Percentiles rank a stretch among this genome's conserved stretches.
Conservation (phyloP, 345 rosid species). For the Ricinus communis region DNA sequence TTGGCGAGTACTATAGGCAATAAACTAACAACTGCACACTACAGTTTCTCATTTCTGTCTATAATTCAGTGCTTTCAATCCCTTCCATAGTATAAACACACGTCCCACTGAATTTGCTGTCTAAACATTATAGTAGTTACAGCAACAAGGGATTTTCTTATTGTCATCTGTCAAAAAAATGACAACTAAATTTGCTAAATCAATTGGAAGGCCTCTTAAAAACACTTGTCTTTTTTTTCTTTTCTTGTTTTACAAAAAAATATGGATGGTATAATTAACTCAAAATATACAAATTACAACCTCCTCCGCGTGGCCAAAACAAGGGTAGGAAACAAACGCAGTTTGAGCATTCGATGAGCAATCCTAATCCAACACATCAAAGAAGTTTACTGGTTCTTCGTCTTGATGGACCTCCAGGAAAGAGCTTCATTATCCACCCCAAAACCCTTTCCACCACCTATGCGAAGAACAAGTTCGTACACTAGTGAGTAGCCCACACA, state of each 20-base stretch:
- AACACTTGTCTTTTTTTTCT: constrained; percentile 22
- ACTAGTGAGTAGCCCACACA: not conserved
- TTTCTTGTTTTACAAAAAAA: constrained; percentile 25
- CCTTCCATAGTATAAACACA: constrained; percentile 10
- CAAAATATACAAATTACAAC: constrained; percentile 41
- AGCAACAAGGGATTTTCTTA: constrained; percentile 19
- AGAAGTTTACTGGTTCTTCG: constrained; percentile 87
- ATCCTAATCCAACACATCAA: constrained; percentile 23
- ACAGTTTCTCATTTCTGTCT: not conserved
- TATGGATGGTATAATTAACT: constrained; percentile 38
- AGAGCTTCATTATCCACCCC: constrained; percentile 98
- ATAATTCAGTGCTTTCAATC: not conserved
- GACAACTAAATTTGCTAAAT: constrained; percentile 18
- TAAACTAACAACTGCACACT: not conserved
- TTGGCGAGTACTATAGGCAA: no score
- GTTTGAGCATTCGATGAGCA: constrained; percentile 20
- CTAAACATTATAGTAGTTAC: constrained; percentile 5
- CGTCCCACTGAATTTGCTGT: constrained; percentile 15
- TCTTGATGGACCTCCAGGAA: constrained; percentile 90
- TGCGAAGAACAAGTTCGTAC: not conserved
- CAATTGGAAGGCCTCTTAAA: constrained; percentile 12
- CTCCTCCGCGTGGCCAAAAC: constrained; percentile 35
- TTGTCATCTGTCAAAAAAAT: constrained; percentile 30
- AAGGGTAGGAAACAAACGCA: constrained; percentile 15
- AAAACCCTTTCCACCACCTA: constrained; percentile 98